phyloP scores from a whole-genome alignment of 225 moss, liverwort and hornwort genomes.

The Asterella californica region DNA sequence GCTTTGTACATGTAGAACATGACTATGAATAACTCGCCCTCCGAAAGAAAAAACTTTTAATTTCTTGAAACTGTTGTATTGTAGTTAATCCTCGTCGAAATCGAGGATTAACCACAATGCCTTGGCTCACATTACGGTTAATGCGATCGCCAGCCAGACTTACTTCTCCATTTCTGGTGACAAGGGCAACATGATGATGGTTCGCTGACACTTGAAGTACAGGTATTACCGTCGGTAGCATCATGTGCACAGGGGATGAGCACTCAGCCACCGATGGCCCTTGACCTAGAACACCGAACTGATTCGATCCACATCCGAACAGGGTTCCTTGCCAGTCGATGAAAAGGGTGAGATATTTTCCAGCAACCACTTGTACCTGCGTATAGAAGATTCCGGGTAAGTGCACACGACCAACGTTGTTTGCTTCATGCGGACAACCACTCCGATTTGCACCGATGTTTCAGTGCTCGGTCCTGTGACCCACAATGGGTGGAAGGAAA shows the following conservation, averaged over 20 bases:
- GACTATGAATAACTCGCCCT: too few relatives aligned
- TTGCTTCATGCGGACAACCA: too few relatives aligned
- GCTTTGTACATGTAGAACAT: not conserved
- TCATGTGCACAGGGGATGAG: slow-evolving; percentile 40
- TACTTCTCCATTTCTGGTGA: slow-evolving; percentile 64
- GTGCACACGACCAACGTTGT: not conserved
- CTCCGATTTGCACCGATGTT: too few relatives aligned
- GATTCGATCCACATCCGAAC: slow-evolving; percentile 56
- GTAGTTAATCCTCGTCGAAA: not conserved
- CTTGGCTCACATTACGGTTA: not conserved
- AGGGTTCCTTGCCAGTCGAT: slow-evolving; percentile 53
- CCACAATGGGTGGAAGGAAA: not conserved
- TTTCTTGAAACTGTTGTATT: not conserved
- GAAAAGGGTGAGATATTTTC: slow-evolving; percentile 64
- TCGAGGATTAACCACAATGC: too few relatives aligned
- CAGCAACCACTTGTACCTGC: slow-evolving; percentile 71
- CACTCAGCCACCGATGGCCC: slow-evolving; percentile 33
- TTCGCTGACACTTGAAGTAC: slow-evolving; percentile 67
- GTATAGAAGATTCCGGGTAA: not conserved
- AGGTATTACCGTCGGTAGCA: slow-evolving; percentile 31
- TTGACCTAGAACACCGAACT: slow-evolving; percentile 52
- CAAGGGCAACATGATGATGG: slow-evolving; percentile 66
- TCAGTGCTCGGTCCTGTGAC: not conserved
- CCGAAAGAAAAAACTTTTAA: not conserved
- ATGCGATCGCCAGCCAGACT: not conserved